Percentiles rank a stretch among this genome's conserved stretches.
These are phyloP conservation scores for Apostasia ramifera DNA, from an alignment of 106 monocot genomes.

Conservation along the genomic window DNA sequence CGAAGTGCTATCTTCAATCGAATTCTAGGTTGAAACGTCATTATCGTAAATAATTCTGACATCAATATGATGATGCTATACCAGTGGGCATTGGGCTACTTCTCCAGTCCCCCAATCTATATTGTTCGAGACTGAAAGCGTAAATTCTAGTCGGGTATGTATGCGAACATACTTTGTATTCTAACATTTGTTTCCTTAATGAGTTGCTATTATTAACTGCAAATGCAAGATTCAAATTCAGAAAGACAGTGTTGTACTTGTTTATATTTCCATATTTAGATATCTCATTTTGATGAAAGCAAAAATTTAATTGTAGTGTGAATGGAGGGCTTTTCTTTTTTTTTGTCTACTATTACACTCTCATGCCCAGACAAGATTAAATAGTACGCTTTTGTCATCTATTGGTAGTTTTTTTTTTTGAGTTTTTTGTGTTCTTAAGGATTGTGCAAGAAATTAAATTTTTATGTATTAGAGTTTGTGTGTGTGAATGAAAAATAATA, in stretches of 20 bases:
- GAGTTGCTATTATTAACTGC: too few relatives aligned
- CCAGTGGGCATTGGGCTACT: slow-evolving; percentile 75
- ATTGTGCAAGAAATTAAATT: too few relatives aligned
- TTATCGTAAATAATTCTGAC: background rate
- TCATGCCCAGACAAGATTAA: too few relatives aligned
- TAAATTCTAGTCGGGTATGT: slow-evolving; percentile 81
- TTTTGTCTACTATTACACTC: too few relatives aligned
- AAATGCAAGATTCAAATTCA: background rate
- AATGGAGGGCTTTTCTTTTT: too few relatives aligned
- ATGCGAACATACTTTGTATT: background rate
- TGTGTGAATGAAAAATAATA: too few relatives aligned
- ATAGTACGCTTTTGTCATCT: too few relatives aligned
- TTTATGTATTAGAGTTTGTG: too few relatives aligned
- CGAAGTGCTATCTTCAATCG: background rate
- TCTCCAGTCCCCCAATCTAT: slow-evolving; percentile 41
- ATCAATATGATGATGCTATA: slow-evolving; percentile 12
- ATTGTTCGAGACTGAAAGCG: slow-evolving; percentile 61
- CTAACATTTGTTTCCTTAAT: background rate
- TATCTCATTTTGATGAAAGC: background rate
- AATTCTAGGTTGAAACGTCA: background rate
- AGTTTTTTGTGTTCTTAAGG: too few relatives aligned
- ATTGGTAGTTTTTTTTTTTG: too few relatives aligned
- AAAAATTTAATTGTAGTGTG: too few relatives aligned
- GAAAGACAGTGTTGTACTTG: slow-evolving; percentile 2
- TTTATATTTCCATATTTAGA: background rate